A percentile compares a stretch with the other conserved stretches of the same genome.
Evolutionary conservation across 441 rosid genomes (phyloP).

Genomic region (Gossypium laxum): DNA sequence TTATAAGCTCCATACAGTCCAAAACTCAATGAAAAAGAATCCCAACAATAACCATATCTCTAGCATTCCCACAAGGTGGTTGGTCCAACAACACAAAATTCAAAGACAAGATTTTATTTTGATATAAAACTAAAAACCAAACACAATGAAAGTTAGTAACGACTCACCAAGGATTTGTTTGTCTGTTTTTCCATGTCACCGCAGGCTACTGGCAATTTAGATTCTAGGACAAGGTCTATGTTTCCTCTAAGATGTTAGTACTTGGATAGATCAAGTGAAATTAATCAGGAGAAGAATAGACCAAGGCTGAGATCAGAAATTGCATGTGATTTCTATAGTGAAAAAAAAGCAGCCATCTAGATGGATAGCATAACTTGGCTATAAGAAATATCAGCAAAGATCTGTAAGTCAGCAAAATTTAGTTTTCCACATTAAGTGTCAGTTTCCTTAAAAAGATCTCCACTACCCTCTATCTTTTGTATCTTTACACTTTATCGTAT

Average conservation of each 20-base stretch:
- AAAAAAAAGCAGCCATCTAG: neutral
- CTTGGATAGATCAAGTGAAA: neutral
- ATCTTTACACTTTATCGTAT: neutral
- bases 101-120: neutral
- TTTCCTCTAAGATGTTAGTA: neutral
- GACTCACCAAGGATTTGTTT: neutral
- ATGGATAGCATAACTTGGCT: neutral
- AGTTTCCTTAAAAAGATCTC: slow-evolving; percentile 5
- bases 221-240: neutral
- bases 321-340: neutral
- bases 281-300: neutral
- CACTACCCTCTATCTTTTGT: neutral
- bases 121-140: neutral
- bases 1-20: neutral
- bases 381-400: neutral
- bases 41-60: neutral
- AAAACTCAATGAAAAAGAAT: slow-evolving; percentile 5
- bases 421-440: neutral
- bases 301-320: neutral
- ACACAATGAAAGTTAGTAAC: neutral
- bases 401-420: neutral
- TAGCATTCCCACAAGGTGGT: neutral
- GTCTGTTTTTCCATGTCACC: neutral
- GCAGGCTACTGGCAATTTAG: neutral
- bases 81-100: neutral